Evolutionary conservation across 2,329 filamentous ascomycete species (phyloP).

Genomic region (Pyrenochaeta sp.): DNA sequence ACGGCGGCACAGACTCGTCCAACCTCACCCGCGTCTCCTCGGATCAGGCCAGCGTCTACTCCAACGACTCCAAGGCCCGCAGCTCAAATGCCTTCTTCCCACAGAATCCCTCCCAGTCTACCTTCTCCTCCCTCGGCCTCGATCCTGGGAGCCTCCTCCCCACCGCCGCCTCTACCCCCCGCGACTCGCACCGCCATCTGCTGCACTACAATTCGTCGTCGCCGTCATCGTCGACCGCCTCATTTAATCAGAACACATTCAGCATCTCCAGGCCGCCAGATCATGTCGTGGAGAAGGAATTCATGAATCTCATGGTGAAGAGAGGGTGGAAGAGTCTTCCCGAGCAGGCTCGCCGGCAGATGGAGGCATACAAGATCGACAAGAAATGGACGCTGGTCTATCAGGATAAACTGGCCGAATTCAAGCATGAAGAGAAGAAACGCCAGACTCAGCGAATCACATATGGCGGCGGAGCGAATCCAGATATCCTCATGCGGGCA

Average conservation of each 20-base stretch:
- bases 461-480: conserved; percentile 61
- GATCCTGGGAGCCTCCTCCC: conserved; percentile 50
- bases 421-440: conserved; percentile 92
- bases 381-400: conserved; percentile 99
- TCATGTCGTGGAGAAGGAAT: conserved; percentile 86
- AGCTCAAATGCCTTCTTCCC: conserved; percentile 57
- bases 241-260: conserved; percentile 62
- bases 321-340: conserved; percentile 96
- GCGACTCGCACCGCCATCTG: conserved; percentile 52
- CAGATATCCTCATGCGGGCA: conserved; percentile 73
- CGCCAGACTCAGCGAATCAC: conserved; percentile 75
- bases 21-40: conserved; percentile 64
- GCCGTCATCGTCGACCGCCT: conserved; percentile 57
- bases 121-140: conserved; percentile 54
- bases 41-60: conserved; percentile 71
- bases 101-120: conserved; percentile 65
- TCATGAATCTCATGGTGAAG: conserved; percentile 94
- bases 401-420: conserved; percentile 91
- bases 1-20: conserved; percentile 51
- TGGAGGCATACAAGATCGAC: conserved; percentile 90
- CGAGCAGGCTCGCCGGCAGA: conserved; percentile 91
- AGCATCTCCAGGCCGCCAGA: conserved; percentile 77
- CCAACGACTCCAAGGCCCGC: conserved; percentile 66
- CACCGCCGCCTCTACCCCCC: conserved; percentile 47
- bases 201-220: conserved; percentile 54